Evolutionary conservation across 306 rosid species (phyloP).

Genomic region (Cucurbita ficifolia): DNA sequence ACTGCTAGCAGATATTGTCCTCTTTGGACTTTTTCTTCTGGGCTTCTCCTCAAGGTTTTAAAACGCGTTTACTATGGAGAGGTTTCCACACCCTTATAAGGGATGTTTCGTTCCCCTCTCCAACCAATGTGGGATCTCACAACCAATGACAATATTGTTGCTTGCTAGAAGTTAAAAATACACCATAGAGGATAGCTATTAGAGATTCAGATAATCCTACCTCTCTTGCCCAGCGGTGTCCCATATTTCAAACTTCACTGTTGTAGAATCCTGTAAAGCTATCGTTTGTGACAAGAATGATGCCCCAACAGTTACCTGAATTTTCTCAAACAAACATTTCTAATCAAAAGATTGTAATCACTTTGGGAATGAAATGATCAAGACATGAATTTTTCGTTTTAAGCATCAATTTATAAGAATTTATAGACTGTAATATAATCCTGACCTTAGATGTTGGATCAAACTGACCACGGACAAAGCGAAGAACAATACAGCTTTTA

Average conservation of each 20-base stretch:
- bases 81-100: too few relatives aligned
- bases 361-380: neutral
- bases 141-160: neutral
- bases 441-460: conserved; percentile 96
- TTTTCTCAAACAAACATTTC: conserved; percentile 17
- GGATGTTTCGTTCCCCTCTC: too few relatives aligned
- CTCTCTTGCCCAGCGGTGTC: conserved; percentile 99
- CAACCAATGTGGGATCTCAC: too few relatives aligned
- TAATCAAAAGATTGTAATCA: neutral
- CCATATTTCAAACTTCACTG: conserved; percentile 99
- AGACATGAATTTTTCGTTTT: neutral
- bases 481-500: conserved; percentile 95
- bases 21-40: too few relatives aligned
- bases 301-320: conserved; percentile 97
- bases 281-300: conserved; percentile 97
- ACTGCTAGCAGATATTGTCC: too few relatives aligned
- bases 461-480: conserved; percentile 98
- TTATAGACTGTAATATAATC: neutral
- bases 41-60: too few relatives aligned
- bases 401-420: neutral
- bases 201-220: conserved; percentile 19
- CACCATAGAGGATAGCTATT: neutral
- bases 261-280: conserved; percentile 95
- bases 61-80: too few relatives aligned
- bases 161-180: neutral